Evolutionary conservation across 108 stramenopile species (phyloP).

Genomic region (Fragilariopsis cylindrus): DNA sequence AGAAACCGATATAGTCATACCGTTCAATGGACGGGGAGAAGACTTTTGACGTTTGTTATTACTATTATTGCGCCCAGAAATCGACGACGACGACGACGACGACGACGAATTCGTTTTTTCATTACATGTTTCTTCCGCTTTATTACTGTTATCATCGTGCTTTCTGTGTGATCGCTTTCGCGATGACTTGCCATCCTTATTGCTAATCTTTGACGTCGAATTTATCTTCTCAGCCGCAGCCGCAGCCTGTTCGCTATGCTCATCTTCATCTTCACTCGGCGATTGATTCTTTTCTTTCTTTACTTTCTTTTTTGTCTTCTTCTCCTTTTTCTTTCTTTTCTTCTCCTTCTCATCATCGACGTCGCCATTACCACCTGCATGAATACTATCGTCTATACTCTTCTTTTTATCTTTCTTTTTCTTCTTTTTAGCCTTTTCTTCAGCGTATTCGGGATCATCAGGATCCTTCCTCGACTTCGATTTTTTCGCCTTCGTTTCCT

Average conservation of each 20-base stretch:
- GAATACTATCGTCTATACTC: background rate
- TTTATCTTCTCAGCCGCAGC: background rate
- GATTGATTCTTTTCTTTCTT: too few relatives aligned
- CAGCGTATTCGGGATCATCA: constrained; percentile 2
- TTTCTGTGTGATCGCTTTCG: too few relatives aligned
- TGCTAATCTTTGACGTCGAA: background rate
- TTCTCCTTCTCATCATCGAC: background rate
- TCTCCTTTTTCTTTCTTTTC: background rate
- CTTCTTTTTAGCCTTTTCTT: constrained; percentile 1
- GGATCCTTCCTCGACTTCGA: constrained; percentile 5
- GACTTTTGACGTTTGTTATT: too few relatives aligned
- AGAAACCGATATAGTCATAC: constrained; percentile 56
- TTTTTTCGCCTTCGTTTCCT: too few relatives aligned
- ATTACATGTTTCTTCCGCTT: too few relatives aligned
- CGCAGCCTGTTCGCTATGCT: too few relatives aligned
- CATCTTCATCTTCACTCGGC: too few relatives aligned
- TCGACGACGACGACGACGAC: too few relatives aligned
- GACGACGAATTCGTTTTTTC: too few relatives aligned
- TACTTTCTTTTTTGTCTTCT: background rate
- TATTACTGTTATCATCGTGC: too few relatives aligned
- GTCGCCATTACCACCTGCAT: background rate
- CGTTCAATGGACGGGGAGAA: constrained; percentile 32
- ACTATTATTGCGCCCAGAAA: too few relatives aligned
- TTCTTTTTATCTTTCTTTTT: background rate
- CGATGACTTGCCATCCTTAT: too few relatives aligned